These are phyloP conservation scores for Haberlea rhodopensis DNA, from an alignment of 257 asterid genomes.

Conservation along the genomic window DNA sequence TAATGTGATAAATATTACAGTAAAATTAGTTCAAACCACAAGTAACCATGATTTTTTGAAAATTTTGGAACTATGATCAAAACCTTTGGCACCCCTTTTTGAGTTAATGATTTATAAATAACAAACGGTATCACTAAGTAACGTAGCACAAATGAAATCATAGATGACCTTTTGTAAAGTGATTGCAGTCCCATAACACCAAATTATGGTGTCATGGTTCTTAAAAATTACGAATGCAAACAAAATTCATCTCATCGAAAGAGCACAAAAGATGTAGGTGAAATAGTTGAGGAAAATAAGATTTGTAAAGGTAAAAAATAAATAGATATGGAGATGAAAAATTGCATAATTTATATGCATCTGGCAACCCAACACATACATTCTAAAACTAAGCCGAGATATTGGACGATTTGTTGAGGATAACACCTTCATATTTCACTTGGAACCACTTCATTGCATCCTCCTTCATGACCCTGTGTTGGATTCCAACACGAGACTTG, in stretches of 20 bases:
- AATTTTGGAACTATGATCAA: too few species aligned
- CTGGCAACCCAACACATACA: background rate
- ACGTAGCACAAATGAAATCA: background rate
- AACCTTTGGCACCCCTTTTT: too few species aligned
- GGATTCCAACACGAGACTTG: constrained; percentile 26
- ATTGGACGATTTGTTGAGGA: constrained; percentile 42
- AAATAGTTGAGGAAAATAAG: constrained; percentile 11
- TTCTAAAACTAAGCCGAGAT: constrained; percentile 15
- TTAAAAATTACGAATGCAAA: background rate
- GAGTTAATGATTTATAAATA: too few species aligned
- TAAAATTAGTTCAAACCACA: too few species aligned
- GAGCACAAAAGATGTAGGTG: background rate
- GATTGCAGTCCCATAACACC: background rate
- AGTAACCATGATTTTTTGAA: too few species aligned
- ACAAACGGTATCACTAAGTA: too few species aligned
- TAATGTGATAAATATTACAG: too few species aligned
- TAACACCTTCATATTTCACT: constrained; percentile 23
- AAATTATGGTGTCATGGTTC: background rate
- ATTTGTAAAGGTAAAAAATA: background rate
- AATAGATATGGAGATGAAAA: background rate
- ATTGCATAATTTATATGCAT: background rate
- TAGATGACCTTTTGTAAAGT: background rate
- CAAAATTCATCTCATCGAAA: background rate
- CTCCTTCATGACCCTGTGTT: constrained; percentile 23
- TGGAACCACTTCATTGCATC: constrained; percentile 26